Percentiles rank a stretch among this genome's conserved stretches.
Conservation (phyloP, 768 basidiomycete species). For the Daedaleopsis sinensis region DNA sequence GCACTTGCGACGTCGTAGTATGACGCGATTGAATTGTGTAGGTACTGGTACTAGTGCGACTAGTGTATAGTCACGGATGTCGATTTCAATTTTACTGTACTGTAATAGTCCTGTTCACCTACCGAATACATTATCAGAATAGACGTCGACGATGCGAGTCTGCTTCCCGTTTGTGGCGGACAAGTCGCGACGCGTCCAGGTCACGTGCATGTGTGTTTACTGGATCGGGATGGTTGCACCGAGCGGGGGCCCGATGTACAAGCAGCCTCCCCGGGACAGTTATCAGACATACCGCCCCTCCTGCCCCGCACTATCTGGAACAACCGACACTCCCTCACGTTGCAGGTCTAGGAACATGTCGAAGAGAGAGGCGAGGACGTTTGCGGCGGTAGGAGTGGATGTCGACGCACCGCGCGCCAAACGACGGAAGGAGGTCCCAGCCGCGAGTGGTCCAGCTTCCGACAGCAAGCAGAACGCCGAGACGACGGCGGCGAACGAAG, state of each 20-base stretch:
- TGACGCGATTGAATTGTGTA: too few relatives aligned
- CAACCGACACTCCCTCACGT: slow-evolving; percentile 2
- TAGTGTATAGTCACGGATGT: too few relatives aligned
- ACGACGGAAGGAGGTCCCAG: slow-evolving; percentile 48
- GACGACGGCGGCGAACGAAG: slow-evolving; percentile 44
- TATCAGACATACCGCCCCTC: slow-evolving; percentile 13
- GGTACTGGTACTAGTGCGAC: too few relatives aligned
- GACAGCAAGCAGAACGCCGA: slow-evolving; percentile 33
- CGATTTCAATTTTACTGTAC: too few relatives aligned
- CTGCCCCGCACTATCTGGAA: slow-evolving; percentile 8
- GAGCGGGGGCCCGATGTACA: slow-evolving; percentile 2
- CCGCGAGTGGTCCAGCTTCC: slow-evolving; percentile 21
- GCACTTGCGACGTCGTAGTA: neutral
- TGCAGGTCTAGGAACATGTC: slow-evolving; percentile 36
- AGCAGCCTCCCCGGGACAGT: slow-evolving; percentile 9
- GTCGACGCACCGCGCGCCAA: slow-evolving; percentile 52
- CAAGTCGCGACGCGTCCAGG: slow-evolving; percentile 13
- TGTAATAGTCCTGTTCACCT: too few relatives aligned
- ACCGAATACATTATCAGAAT: too few relatives aligned
- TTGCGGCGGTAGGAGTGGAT: slow-evolving; percentile 41
- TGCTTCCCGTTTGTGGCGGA: neutral
- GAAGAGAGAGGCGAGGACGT: slow-evolving; percentile 52
- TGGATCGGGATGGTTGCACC: slow-evolving; percentile 13
- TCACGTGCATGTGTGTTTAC: slow-evolving; percentile 17
- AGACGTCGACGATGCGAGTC: neutral